Evolutionary conservation across 1,139 yeast species (phyloP).

Genomic region (Arxiozyma slooffiae): DNA sequence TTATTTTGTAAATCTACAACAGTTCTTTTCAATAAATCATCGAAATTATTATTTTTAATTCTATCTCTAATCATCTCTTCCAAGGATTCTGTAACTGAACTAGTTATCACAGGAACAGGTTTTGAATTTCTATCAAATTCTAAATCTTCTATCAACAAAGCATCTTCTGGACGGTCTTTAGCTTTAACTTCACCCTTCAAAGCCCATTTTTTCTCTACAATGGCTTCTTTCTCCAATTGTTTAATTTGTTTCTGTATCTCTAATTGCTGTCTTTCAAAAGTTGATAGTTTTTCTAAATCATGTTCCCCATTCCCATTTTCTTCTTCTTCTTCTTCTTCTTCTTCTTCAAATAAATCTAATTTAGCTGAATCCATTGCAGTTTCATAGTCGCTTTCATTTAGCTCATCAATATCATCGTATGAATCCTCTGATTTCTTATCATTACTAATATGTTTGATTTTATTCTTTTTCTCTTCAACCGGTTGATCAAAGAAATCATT

Average conservation of each 20-base stretch:
- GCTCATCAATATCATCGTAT: slow-evolving; percentile 29
- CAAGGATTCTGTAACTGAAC: slow-evolving; percentile 71
- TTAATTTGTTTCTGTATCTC: slow-evolving; percentile 68
- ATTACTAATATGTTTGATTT: slow-evolving; percentile 7
- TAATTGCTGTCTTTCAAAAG: slow-evolving; percentile 76
- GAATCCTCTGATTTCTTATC: slow-evolving; percentile 18
- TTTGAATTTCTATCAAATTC: slow-evolving; percentile 68
- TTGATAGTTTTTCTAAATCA: slow-evolving; percentile 45
- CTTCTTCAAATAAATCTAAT: slow-evolving; percentile 54
- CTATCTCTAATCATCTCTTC: slow-evolving; percentile 85
- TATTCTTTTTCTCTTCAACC: slow-evolving; percentile 13
- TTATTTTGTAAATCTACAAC: slow-evolving; percentile 45
- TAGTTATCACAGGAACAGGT: slow-evolving; percentile 88
- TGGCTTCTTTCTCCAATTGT: slow-evolving; percentile 72
- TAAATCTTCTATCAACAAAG: slow-evolving; percentile 58
- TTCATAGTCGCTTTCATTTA: slow-evolving; percentile 41
- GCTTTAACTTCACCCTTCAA: slow-evolving; percentile 86
- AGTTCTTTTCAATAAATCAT: slow-evolving; percentile 70
- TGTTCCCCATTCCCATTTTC: too few relatives aligned
- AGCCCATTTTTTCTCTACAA: slow-evolving; percentile 89
- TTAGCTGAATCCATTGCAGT: slow-evolving; percentile 52
- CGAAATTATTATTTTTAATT: slow-evolving; percentile 64
- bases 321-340: slow-evolving; percentile 26
- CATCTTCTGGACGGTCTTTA: slow-evolving; percentile 72
- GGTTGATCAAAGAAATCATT: slow-evolving; percentile 66